A percentile compares a stretch with the other conserved stretches of the same genome.
phyloP scores from a whole-genome alignment of 176 grass and related monocot species.

The Oryza rufipogon region DNA sequence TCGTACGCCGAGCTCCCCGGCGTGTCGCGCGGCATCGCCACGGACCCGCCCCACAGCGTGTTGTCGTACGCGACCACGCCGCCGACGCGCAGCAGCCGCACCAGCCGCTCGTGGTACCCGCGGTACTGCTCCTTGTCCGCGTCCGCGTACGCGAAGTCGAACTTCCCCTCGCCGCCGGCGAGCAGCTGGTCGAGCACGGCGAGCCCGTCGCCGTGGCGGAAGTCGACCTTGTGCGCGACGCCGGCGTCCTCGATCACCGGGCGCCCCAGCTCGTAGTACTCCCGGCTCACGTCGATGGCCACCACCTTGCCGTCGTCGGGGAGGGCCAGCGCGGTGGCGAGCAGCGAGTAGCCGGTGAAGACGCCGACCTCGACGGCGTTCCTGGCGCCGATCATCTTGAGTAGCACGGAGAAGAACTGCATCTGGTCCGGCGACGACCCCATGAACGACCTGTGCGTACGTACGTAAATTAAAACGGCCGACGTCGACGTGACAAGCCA shows the following conservation, averaged over 20 bases:
- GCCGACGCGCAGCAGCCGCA: conserved; percentile 66
- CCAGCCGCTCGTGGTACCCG: conserved; percentile 60
- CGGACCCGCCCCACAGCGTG: conserved; percentile 65
- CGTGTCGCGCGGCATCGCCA: conserved; percentile 15
- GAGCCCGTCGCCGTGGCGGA: conserved; percentile 35
- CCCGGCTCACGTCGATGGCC: conserved; percentile 46
- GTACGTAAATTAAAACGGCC: no score
- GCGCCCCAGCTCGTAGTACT: conserved; percentile 49
- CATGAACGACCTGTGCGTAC: conserved; percentile 19
- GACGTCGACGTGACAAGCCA: no score
- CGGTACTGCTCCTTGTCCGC: conserved; percentile 63
- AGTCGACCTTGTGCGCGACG: conserved; percentile 72
- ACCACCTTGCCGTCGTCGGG: conserved; percentile 72
- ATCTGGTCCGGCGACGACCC: conserved; percentile 56
- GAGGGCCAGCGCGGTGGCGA: conserved; percentile 72
- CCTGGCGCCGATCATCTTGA: conserved; percentile 75
- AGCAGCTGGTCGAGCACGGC: conserved; percentile 4
- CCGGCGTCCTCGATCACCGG: conserved; percentile 51
- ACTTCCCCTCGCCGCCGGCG: neutral
- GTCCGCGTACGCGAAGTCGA: conserved; percentile 77
- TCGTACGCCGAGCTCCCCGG: neutral
- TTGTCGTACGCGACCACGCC: conserved; percentile 79
- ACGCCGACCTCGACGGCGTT: conserved; percentile 78
- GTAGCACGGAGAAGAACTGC: conserved; percentile 51
- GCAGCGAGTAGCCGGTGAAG: conserved; percentile 81